Base-by-base conservation (phyloP, 768 basidiomycete genomes). In the Mycena polygramma region DNA sequence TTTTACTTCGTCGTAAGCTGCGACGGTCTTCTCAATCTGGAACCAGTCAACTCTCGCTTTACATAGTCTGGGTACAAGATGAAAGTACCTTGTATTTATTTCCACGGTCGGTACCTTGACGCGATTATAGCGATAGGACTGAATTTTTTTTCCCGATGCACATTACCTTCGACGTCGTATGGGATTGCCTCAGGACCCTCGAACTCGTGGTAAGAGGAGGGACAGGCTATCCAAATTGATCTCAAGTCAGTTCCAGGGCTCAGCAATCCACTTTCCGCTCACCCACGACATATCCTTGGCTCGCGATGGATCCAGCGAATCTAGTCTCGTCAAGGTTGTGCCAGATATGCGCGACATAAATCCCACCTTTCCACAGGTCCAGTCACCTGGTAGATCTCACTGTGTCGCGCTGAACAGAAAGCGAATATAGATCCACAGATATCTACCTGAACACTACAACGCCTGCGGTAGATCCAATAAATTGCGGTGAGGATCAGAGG, bases 361-460 rank as follows among this genome's bases (percentile, higher is more conserved):
- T 20, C 62, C 22, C 2, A 67, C 70, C 96, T 89, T 78, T 97
- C 96, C n/a, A 97, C 96, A 43, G 96, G 96, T 0, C 95, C 95
- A n/a, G 95, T 97, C 2, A 97, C 95, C 79, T 95, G 94, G 78
- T 98, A 98, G 63, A 98, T 98, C 83, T 97, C 96, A 75, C 95
- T 96, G 76, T 20, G 9, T 45, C 48, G 36, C 19, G 37, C 10
- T 63, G 39, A 52, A 58, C 45, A 26, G n/a, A 30, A n/a, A 46
- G 6, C 10, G 1, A 14, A 35, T 9, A 49, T 36, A n/a, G 6
- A 49, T 39, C 24, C 19, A 14, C 13, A n/a, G 2, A 10, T 15
- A 49, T 71, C 48, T 77, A 91, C 93, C 93, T 94, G 84, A 94
- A 95, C 49, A 92, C 90, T 13, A 95, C 88, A 26, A 95, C 92